A percentile compares a stretch with the other conserved stretches of the same genome.
phyloP scores from a whole-genome alignment of 2,329 filamentous ascomycete species.

The Aspergillus proliferans region DNA sequence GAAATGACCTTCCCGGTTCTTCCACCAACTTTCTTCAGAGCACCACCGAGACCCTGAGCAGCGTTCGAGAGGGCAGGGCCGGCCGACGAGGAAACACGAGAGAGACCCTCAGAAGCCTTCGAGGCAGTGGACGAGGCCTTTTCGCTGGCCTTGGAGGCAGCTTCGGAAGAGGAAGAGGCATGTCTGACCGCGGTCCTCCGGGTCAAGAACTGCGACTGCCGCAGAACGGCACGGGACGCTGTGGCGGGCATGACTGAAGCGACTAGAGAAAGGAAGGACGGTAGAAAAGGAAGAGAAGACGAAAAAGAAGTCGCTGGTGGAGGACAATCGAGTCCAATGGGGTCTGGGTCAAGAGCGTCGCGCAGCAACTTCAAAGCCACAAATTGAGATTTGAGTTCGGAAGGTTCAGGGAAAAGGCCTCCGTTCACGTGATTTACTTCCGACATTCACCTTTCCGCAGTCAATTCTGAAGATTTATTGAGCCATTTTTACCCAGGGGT shows the following conservation, averaged over 20 bases:
- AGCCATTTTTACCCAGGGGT: too few relatives aligned
- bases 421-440: not conserved
- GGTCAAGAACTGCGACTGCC: conserved; percentile 43
- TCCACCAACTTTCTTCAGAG: conserved; percentile 72
- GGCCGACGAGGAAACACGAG: conserved; percentile 71
- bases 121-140: conserved; percentile 35
- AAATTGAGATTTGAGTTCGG: conserved; percentile 37
- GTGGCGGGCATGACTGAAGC: conserved; percentile 38
- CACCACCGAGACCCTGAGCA: conserved; percentile 59
- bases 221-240: conserved; percentile 40
- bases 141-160: conserved; percentile 42
- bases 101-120: conserved; percentile 77
- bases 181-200: conserved; percentile 42
- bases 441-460: too few relatives aligned
- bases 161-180: conserved; percentile 42
- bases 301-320: conserved; percentile 20
- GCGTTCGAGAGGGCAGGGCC: conserved; percentile 70
- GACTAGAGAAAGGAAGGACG: conserved; percentile 19
- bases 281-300: conserved; percentile 22
- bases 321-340: conserved; percentile 36
- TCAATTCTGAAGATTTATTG: too few relatives aligned
- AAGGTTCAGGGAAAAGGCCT: conserved; percentile 34
- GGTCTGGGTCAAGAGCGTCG: conserved; percentile 25
- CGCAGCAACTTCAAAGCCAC: conserved; percentile 32
- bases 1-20: conserved; percentile 71